Evolutionary conservation across 352 stramenopile genomes (phyloP).

Genomic region (Phytophthora citricola): DNA sequence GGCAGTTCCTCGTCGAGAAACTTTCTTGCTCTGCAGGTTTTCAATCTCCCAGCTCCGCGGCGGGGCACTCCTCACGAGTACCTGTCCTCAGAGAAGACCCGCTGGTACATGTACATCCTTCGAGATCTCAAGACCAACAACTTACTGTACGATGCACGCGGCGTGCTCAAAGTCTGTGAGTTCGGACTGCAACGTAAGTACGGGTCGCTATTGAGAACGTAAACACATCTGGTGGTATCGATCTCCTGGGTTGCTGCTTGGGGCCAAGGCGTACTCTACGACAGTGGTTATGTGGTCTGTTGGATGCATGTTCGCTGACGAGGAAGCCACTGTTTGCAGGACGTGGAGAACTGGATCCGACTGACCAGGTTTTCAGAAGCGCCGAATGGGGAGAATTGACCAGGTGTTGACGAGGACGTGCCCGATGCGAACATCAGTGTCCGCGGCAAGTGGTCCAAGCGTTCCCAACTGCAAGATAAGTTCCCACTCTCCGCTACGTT

Average conservation of each 20-base stretch:
- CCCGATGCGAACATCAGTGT: no score
- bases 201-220: constrained; percentile 71
- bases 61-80: no score
- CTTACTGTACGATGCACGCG: constrained; percentile 93
- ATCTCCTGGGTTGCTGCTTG: constrained; percentile 86
- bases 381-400: constrained; percentile 92
- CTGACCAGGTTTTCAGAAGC: constrained; percentile 97
- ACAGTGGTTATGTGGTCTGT: constrained; percentile 97
- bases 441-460: no score
- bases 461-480: no score
- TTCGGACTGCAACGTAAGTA: constrained; percentile 91
- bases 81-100: no score
- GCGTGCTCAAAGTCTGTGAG: constrained; percentile 85
- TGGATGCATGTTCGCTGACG: constrained; percentile 95
- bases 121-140: constrained; percentile 99
- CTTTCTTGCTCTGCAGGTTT: no score
- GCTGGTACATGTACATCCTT: constrained; percentile 79
- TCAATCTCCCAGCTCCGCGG: no score
- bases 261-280: constrained; percentile 92
- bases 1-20: no score
- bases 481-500: no score
- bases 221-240: constrained; percentile 81
- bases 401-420: constrained; percentile 44
- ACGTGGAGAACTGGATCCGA: constrained; percentile 95
- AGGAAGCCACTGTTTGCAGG: constrained; percentile 94